Conservation (phyloP, 176 grass and related monocot species). For the Aegilops longissima region DNA sequence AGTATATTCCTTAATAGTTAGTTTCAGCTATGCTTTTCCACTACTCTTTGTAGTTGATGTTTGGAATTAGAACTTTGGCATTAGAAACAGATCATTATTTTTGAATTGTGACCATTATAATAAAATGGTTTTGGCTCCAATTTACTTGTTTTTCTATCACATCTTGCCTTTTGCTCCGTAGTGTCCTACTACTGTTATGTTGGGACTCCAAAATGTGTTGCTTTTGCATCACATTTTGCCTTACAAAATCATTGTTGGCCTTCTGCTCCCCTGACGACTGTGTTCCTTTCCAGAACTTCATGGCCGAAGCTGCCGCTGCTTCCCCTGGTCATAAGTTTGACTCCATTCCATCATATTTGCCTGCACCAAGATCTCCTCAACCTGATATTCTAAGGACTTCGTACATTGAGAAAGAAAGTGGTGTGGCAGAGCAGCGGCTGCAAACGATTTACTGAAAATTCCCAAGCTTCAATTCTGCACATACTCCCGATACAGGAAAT, state of each 20-base stretch:
- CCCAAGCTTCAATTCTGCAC: slow-evolving; percentile 25
- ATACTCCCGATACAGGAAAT: slow-evolving; percentile 27
- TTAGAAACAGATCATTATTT: not conserved
- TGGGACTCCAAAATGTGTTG: slow-evolving; percentile 3
- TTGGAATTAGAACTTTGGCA: not conserved
- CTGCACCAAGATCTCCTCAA: slow-evolving; percentile 29
- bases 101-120: not conserved
- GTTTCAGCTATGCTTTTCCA: not conserved
- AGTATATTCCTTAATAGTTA: slow-evolving; percentile 6
- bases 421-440: slow-evolving; percentile 29
- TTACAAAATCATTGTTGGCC: not conserved
- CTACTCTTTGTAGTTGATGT: not conserved
- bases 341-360: slow-evolving; percentile 51
- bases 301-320: slow-evolving; percentile 42
- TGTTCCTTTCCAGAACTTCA: slow-evolving; percentile 47
- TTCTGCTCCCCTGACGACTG: slow-evolving; percentile 22
- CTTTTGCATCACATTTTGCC: not conserved
- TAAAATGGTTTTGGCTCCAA: not conserved
- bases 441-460: slow-evolving; percentile 44
- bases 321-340: slow-evolving; percentile 49
- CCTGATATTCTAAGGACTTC: slow-evolving; percentile 10
- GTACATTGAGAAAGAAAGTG: not conserved
- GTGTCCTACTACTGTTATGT: not conserved
- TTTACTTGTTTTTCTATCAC: slow-evolving; percentile 9
- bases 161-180: not conserved